Conservation (phyloP, 805 yeast species). For the Kuraishia piskuri region DNA sequence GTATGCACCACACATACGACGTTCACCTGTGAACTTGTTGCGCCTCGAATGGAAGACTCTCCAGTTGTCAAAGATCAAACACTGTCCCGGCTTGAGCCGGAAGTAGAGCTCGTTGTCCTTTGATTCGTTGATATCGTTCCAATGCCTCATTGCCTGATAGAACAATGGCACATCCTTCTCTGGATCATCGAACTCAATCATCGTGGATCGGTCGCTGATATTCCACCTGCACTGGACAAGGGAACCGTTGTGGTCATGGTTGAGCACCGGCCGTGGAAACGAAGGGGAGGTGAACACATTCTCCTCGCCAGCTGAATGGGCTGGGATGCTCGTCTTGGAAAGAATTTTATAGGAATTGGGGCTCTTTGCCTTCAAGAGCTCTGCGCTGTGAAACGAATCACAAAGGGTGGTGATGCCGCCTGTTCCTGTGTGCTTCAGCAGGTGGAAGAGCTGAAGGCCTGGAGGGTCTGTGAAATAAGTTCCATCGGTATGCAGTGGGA, state of each 20-base stretch:
- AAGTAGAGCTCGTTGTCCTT: constrained; percentile 42
- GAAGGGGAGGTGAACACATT: constrained; percentile 52
- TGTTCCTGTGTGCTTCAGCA: constrained; percentile 46
- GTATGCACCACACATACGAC: constrained; percentile 70
- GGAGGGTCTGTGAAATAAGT: constrained; percentile 72
- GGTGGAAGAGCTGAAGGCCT: constrained; percentile 60
- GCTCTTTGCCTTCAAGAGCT: constrained; percentile 30
- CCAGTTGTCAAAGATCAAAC: constrained; percentile 67
- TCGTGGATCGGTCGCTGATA: constrained; percentile 58
- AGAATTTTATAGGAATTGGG: constrained; percentile 47
- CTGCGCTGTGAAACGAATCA: constrained; percentile 58
- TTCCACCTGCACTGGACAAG: constrained; percentile 64
- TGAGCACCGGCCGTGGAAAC: constrained; percentile 47
- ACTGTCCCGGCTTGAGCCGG: constrained; percentile 55
- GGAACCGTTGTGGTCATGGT: constrained; percentile 38
- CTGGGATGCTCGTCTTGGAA: constrained; percentile 44
- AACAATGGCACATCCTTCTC: constrained; percentile 39
- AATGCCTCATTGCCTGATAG: constrained; percentile 48
- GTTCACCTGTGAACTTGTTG: constrained; percentile 54
- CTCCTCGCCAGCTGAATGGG: constrained; percentile 70
- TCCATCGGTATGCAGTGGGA: constrained; percentile 63
- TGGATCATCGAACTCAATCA: constrained; percentile 33
- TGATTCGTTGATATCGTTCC: constrained; percentile 45
- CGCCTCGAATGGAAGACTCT: constrained; percentile 63
- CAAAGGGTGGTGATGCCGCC: constrained; percentile 66